Evolutionary conservation across 768 basidiomycete species (phyloP).

Genomic region (Auriculariales sp.): DNA sequence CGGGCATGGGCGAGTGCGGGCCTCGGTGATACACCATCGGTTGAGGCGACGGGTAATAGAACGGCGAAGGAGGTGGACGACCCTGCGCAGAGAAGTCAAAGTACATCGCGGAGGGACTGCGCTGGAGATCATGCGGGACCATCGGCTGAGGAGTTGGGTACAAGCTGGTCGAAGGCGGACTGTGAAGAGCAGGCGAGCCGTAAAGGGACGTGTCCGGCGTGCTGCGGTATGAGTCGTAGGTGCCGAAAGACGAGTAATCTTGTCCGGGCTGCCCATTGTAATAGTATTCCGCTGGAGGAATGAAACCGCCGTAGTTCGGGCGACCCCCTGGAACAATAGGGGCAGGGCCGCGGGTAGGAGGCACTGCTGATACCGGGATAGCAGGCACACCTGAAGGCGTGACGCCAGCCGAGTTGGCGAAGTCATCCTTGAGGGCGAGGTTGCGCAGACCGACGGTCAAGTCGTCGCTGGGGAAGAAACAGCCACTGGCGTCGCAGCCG

Average conservation of each 20-base stretch:
- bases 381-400: slow-evolving; percentile 17
- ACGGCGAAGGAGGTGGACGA: slow-evolving; percentile 38
- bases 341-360: slow-evolving; percentile 27
- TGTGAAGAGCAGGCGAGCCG: slow-evolving; percentile 27
- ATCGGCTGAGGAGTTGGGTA: slow-evolving; percentile 33
- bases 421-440: slow-evolving; percentile 45
- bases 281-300: slow-evolving; percentile 42
- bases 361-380: slow-evolving; percentile 13
- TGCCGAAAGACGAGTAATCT: slow-evolving; percentile 43
- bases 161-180: slow-evolving; percentile 26
- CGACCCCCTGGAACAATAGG: slow-evolving; percentile 26
- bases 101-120: slow-evolving; percentile 38
- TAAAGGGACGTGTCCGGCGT: slow-evolving; percentile 37
- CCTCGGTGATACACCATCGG: slow-evolving; percentile 43
- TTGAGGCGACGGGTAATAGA: slow-evolving; percentile 43
- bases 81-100: slow-evolving; percentile 40
- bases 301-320: slow-evolving; percentile 32
- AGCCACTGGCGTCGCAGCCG: slow-evolving; percentile 21
- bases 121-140: slow-evolving; percentile 30
- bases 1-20: slow-evolving; percentile 38
- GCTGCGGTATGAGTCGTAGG: slow-evolving; percentile 32
- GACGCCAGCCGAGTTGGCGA: slow-evolving; percentile 18
- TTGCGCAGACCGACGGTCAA: slow-evolving; percentile 44
- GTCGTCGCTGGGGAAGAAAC: slow-evolving; percentile 33
- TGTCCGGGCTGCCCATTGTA: slow-evolving; percentile 35